Evolutionary conservation across 768 basidiomycete species (phyloP).

Genomic region (Lactifluus pinguis): DNA sequence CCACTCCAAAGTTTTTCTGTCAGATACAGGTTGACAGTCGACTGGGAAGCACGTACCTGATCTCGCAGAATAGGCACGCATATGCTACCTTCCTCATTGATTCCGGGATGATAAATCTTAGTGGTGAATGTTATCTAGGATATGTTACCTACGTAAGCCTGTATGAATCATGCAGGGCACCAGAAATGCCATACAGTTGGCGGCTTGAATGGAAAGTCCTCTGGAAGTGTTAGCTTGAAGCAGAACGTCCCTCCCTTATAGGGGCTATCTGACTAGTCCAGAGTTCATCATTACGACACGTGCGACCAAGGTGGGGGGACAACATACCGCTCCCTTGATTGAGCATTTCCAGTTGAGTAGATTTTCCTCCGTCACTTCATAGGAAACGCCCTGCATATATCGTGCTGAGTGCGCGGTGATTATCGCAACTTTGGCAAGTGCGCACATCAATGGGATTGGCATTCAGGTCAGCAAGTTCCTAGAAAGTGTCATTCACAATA

Average conservation of each 20-base stretch:
- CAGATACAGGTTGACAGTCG: neutral
- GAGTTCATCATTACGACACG: conserved; percentile 5
- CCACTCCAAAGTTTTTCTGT: conserved; percentile 44
- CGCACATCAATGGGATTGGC: conserved; percentile 58
- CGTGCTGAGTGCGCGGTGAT: conserved; percentile 3
- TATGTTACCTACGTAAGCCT: conserved; percentile 4
- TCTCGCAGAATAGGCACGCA: conserved; percentile 80
- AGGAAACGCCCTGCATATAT: conserved; percentile 44
- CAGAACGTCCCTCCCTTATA: conserved; percentile 78
- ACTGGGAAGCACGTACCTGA: conserved; percentile 42
- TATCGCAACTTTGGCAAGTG: conserved; percentile 1
- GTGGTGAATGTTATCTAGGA: conserved; percentile 71
- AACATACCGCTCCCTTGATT: conserved; percentile 63
- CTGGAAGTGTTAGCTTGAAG: conserved; percentile 63
- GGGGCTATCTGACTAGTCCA: conserved; percentile 57
- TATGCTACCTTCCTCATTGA: conserved; percentile 82
- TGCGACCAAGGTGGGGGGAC: conserved; percentile 22
- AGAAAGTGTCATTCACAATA: conserved; percentile 3
- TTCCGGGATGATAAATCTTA: conserved; percentile 85
- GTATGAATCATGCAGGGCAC: neutral
- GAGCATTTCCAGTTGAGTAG: conserved; percentile 69
- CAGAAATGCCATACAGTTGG: conserved; percentile 44
- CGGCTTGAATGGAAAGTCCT: conserved; percentile 83
- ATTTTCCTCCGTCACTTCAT: conserved; percentile 61
- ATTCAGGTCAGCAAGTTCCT: conserved; percentile 63